Evolutionary conservation across 352 stramenopile genomes (phyloP), one percentile per base, ranked within the genome.

Genomic region (Phytophthora syringae): DNA sequence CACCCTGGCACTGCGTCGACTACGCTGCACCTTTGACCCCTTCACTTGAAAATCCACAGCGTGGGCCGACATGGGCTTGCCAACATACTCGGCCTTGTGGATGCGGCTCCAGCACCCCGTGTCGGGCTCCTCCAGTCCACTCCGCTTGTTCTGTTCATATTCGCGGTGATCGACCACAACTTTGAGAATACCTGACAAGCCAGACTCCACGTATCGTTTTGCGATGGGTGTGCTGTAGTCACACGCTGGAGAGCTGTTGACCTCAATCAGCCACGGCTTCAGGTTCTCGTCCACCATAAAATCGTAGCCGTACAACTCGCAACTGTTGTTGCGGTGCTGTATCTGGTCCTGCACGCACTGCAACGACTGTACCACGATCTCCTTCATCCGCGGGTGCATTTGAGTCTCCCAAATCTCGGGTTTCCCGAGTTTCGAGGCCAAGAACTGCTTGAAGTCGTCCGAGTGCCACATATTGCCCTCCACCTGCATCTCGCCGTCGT

Each of bases 291-390:
- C 91, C 36, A 98, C 49, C 94, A 98, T 98, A 43, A 98, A 98
- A 61, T 98, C 94, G 72, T 96, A 98, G 13, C 93, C 93, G 55
- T 96, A 98, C 16, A 98, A 69, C 64, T 98, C 94, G 64, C 91
- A 98, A 34, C 77, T 93, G 63, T 98, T 97, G 45, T 82, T 80
- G 49, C 94, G 90, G 45, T 96, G 81, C 60, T 96, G 78, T 18
- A 98, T 80, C 52, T 82, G 70, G 52, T 97, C 92, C 64, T 97
- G 88, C 7, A 89, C 90, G 60, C 89, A 97, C 75, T 89, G 82
- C 43, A 98, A 61, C 43, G 84, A 93, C 56, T 78, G 80, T 13
- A 84, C 77, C 32, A 95, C 84, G 30, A 97, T 97, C 52, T 93
- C 65, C 60, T 96, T 86, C 89, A 98, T 97, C n/a, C 66, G 64